Evolutionary conservation across 2,329 filamentous ascomycete genomes (phyloP).

Genomic region (Diaporthe aspalathi): DNA sequence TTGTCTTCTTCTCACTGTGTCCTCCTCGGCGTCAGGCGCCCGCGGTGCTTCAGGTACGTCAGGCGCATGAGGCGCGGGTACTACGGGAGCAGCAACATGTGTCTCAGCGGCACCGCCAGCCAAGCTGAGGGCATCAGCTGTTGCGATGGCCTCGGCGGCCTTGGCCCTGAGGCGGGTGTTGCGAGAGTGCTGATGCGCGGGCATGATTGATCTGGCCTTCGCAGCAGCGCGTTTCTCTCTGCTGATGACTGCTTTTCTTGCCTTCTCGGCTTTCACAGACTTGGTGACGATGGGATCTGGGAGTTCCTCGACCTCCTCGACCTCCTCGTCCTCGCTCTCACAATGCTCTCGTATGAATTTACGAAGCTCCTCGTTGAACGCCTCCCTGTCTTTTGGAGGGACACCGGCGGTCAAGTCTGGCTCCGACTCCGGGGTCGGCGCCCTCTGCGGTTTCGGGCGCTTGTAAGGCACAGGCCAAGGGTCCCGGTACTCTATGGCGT

Average conservation of each 20-base stretch:
- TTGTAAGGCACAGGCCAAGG: neutral
- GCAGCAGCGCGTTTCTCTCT: constrained; percentile 25
- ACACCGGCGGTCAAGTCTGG: constrained; percentile 6
- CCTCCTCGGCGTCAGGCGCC: neutral
- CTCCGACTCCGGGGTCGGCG: neutral
- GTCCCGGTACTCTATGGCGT: neutral
- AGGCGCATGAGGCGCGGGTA: neutral
- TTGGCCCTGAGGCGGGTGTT: constrained; percentile 28
- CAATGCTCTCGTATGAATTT: neutral
- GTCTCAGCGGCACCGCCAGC: neutral
- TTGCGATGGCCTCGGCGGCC: neutral
- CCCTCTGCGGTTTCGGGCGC: neutral
- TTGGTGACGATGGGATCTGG: constrained; percentile 19
- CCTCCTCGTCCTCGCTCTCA: neutral
- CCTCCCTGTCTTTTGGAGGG: constrained; percentile 22
- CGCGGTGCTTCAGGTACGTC: too few relatives aligned
- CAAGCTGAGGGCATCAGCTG: neutral
- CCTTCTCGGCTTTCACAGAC: neutral
- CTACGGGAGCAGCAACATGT: neutral
- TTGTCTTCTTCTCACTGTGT: neutral
- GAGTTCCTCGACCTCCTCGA: neutral
- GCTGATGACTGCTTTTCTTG: constrained; percentile 6
- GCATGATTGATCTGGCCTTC: constrained; percentile 1
- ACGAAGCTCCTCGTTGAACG: constrained; percentile 14
- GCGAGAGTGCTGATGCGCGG: neutral